phyloP scores from a whole-genome alignment of 1,284 basidiomycete genomes.

The Marasmius oreades region DNA sequence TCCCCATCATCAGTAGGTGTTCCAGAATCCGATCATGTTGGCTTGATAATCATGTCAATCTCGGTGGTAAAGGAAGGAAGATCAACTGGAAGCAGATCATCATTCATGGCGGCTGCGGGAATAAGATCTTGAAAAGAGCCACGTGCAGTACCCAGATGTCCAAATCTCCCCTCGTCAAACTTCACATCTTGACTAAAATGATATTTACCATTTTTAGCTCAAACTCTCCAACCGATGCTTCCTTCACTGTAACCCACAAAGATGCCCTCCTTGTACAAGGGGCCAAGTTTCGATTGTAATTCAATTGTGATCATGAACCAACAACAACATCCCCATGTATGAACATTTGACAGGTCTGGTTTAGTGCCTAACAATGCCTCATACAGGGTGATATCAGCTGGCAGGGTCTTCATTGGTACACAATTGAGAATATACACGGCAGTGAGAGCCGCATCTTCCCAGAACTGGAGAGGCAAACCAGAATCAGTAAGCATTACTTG shows the following conservation, averaged over 20 bases:
- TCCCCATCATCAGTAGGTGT: no score
- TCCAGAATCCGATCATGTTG: no score
- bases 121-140: not conserved
- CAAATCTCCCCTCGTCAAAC: not conserved
- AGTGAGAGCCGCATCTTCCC: constrained; percentile 14
- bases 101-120: constrained; percentile 6
- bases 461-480: constrained; percentile 18
- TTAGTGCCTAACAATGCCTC: not conserved
- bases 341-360: not conserved
- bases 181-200: not conserved
- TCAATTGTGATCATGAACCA: not conserved
- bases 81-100: constrained; percentile 15
- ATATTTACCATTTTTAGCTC: not conserved
- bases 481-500: constrained; percentile 22
- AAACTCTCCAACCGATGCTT: not conserved
- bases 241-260: not conserved
- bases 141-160: not conserved
- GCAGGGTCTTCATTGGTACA: not conserved
- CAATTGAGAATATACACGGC: not conserved
- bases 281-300: not conserved
- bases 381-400: not conserved
- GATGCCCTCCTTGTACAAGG: not conserved
- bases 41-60: no score
- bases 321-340: not conserved
- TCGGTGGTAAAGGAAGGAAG: no score